Evolutionary conservation across 129 eudicot genomes (phyloP).

Genomic region (Deinandra increscens): DNA sequence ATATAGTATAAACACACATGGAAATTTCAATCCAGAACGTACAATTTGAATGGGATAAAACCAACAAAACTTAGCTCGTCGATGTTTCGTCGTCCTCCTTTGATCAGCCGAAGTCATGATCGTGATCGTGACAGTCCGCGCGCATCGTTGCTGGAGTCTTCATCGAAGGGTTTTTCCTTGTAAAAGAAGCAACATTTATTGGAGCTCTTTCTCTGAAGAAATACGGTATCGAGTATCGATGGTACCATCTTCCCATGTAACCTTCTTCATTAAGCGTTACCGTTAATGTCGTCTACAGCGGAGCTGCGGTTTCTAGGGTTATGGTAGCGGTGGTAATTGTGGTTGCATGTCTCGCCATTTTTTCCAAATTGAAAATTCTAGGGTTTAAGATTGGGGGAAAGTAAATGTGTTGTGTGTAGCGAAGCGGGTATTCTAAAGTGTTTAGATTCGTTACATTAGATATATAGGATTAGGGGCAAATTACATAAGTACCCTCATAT

Average conservation of each 20-base stretch:
- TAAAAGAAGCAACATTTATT: conserved; percentile 91
- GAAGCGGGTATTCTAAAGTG: background rate
- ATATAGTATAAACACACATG: background rate
- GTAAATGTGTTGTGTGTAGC: background rate
- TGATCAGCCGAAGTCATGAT: conserved; percentile 29
- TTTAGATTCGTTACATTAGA: no score
- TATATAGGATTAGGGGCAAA: no score
- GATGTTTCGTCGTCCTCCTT: conserved; percentile 34
- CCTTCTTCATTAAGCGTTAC: conserved; percentile 85
- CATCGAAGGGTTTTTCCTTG: conserved; percentile 80
- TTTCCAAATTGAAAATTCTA: conserved; percentile 17
- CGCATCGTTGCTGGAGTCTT: conserved; percentile 77
- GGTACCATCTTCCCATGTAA: conserved; percentile 90
- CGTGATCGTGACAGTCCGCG: conserved; percentile 28
- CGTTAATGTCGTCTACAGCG: conserved; percentile 46
- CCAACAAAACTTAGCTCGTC: conserved; percentile 30
- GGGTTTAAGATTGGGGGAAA: conserved; percentile 34
- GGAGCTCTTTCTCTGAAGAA: conserved; percentile 77
- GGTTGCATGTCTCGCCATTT: conserved; percentile 45
- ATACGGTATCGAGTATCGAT: conserved; percentile 82
- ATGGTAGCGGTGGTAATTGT: conserved; percentile 47
- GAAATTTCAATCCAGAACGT: background rate
- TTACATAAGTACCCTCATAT: no score
- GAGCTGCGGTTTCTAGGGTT: conserved; percentile 47
- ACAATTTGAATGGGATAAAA: background rate